A percentile compares a stretch with the other conserved stretches of the same genome.
phyloP scores from a whole-genome alignment of 164 flowering plant genomes.

The Houttuynia cordata region DNA sequence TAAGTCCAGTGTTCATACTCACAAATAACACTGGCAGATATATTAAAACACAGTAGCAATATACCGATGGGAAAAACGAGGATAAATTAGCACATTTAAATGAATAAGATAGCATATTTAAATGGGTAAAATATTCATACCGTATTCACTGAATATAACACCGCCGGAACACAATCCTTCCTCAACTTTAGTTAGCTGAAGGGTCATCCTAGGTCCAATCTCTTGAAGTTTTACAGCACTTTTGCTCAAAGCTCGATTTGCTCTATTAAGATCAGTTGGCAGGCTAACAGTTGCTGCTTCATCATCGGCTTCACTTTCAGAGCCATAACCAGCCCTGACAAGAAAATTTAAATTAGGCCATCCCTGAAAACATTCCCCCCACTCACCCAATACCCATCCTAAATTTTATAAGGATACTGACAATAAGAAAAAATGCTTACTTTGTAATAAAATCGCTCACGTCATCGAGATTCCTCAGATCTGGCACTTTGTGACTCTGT shows the following conservation, averaged over 20 bases:
- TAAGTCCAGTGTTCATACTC: too few relatives aligned
- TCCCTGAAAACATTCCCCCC: too few relatives aligned
- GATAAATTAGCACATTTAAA: too few relatives aligned
- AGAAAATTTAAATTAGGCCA: neutral
- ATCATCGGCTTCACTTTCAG: conserved; percentile 97
- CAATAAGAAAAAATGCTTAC: conserved; percentile 25
- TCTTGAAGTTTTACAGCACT: conserved; percentile 96
- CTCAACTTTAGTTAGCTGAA: conserved; percentile 72
- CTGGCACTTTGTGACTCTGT: conserved; percentile 85
- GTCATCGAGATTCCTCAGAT: conserved; percentile 77
- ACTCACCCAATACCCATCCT: neutral
- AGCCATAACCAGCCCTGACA: conserved; percentile 88
- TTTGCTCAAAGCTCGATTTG: conserved; percentile 69
- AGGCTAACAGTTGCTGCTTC: conserved; percentile 89
- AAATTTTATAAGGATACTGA: neutral
- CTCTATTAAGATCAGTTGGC: conserved; percentile 61
- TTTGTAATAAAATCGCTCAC: conserved; percentile 86
- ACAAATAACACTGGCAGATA: too few relatives aligned
- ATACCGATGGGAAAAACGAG: too few relatives aligned
- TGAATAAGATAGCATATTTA: too few relatives aligned
- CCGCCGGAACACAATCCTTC: conserved; percentile 83
- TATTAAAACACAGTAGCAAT: too few relatives aligned
- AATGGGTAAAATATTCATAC: too few relatives aligned
- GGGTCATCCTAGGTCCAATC: conserved; percentile 94
- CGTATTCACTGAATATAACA: conserved; percentile 63